Conservation (phyloP, 2,329 filamentous ascomycete species). For the Penicillium expansum region DNA sequence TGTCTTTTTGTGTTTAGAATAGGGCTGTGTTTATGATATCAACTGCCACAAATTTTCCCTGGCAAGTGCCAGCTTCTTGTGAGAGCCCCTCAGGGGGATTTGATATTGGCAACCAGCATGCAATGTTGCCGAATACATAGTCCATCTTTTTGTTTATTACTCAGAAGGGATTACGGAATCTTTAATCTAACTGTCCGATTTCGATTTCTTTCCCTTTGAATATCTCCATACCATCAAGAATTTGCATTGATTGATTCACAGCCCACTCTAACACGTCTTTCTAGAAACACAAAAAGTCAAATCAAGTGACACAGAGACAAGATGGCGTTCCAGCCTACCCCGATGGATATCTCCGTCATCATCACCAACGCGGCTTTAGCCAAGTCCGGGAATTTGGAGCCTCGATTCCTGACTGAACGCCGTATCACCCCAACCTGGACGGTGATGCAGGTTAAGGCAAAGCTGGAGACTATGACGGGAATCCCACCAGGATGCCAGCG, state of each 20-base stretch:
- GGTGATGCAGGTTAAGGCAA: slow-evolving; percentile 76
- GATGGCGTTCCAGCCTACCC: slow-evolving; percentile 40
- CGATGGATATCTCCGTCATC: slow-evolving; percentile 40
- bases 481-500: slow-evolving; percentile 77
- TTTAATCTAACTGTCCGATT: background rate
- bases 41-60: background rate
- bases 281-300: background rate
- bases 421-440: slow-evolving; percentile 92
- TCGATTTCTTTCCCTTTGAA: background rate
- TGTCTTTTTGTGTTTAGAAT: background rate
- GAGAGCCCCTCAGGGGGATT: background rate
- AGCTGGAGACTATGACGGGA: slow-evolving; percentile 90
- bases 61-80: background rate
- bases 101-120: slow-evolving; percentile 9
- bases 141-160: background rate
- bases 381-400: slow-evolving; percentile 20
- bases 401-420: slow-evolving; percentile 68
- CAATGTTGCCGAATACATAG: background rate
- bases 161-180: background rate
- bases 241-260: background rate
- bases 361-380: slow-evolving; percentile 34
- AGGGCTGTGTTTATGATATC: background rate
- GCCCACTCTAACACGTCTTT: background rate
- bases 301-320: background rate
- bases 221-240: background rate